A percentile compares a stretch with the other conserved stretches of the same genome.
Conservation (phyloP, 805 yeast species). For the Candida nonsorbophila region DNA sequence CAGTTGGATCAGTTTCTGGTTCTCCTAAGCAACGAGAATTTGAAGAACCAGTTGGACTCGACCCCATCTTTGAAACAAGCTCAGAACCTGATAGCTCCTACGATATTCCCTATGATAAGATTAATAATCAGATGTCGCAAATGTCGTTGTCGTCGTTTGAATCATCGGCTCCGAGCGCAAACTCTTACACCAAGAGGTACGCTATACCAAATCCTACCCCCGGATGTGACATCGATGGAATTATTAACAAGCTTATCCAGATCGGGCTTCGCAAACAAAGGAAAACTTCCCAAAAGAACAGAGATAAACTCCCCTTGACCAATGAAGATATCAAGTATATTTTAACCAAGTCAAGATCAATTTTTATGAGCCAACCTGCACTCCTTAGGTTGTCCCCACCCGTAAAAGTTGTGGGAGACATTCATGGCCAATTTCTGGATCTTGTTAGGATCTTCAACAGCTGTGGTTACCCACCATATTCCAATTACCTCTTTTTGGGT, state of each 20-base stretch:
- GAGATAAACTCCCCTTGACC: slow-evolving; percentile 47
- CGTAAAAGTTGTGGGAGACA: slow-evolving; percentile 79
- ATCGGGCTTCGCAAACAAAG: slow-evolving; percentile 34
- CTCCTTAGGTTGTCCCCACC: slow-evolving; percentile 66
- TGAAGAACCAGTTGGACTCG: no score
- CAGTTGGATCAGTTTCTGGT: no score
- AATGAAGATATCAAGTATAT: slow-evolving; percentile 51
- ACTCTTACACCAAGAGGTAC: no score
- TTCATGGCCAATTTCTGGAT: slow-evolving; percentile 64
- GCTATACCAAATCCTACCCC: slow-evolving; percentile 18
- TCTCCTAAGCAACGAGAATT: no score
- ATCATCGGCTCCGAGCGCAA: no score
- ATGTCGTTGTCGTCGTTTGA: no score
- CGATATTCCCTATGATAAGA: no score
- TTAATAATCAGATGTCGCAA: no score
- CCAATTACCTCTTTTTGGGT: slow-evolving; percentile 53
- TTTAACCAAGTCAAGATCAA: slow-evolving; percentile 52
- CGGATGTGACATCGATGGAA: slow-evolving; percentile 57
- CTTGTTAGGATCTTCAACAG: slow-evolving; percentile 48
- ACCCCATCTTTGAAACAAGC: no score
- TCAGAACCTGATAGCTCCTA: no score
- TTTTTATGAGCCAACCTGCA: slow-evolving; percentile 61
- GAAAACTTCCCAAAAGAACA: slow-evolving; percentile 17
- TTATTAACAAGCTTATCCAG: slow-evolving; percentile 55
- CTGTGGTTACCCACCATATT: slow-evolving; percentile 57